Evolutionary conservation across 2,329 filamentous ascomycete species (phyloP).

Genomic region (Xylariaceae sp.): DNA sequence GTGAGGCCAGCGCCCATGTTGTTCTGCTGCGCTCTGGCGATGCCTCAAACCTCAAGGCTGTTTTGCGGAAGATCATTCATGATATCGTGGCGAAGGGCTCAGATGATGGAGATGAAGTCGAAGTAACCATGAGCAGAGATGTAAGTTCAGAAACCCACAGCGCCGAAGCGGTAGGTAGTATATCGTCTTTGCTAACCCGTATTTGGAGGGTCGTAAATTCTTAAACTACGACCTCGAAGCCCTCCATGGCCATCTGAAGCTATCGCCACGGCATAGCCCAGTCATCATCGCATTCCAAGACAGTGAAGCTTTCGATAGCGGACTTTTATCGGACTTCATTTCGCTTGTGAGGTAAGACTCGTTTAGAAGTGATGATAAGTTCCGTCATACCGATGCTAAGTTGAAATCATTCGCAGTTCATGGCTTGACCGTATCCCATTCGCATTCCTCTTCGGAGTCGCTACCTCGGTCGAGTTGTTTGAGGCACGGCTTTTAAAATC

Average conservation of each 20-base stretch:
- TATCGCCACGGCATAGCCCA: constrained; percentile 45
- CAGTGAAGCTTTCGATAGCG: constrained; percentile 73
- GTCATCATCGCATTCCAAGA: constrained; percentile 73
- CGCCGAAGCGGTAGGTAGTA: not conserved
- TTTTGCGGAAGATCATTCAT: constrained; percentile 67
- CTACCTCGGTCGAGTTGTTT: constrained; percentile 74
- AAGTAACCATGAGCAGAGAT: constrained; percentile 41
- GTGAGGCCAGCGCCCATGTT: constrained; percentile 48
- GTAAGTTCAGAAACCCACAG: constrained; percentile 33
- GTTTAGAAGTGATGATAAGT: constrained; percentile 19
- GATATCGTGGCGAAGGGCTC: constrained; percentile 48
- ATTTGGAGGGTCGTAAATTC: constrained; percentile 53
- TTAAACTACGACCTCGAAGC: constrained; percentile 76
- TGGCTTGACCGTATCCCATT: constrained; percentile 76
- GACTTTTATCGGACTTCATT: constrained; percentile 65
- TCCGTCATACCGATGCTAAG: not conserved
- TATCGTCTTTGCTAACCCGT: constrained; percentile 9
- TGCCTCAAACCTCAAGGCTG: constrained; percentile 65
- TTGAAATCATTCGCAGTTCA: constrained; percentile 31
- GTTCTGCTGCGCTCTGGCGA: constrained; percentile 65
- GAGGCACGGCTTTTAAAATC: constrained; percentile 66
- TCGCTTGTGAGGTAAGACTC: constrained; percentile 57
- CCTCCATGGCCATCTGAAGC: constrained; percentile 54
- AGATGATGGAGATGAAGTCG: constrained; percentile 51
- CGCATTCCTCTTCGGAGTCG: constrained; percentile 70